Base-by-base conservation (phyloP, 1,139 yeast species). In the Pneumocystis wakefieldiae region DNA sequence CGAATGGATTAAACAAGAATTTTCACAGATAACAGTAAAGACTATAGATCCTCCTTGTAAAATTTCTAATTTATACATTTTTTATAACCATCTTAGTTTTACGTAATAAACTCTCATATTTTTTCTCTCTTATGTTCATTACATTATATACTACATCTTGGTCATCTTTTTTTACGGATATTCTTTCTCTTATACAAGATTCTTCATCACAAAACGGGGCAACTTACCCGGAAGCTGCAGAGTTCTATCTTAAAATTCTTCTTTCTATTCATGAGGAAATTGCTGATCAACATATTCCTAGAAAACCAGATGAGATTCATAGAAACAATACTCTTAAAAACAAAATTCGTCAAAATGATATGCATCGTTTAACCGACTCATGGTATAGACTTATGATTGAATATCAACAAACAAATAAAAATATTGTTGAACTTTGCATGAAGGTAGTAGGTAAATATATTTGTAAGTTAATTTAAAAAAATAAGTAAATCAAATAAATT, bases 221-320 rank as follows among this genome's bases (percentile, higher is more conserved):
- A 60, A 60, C 64, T 78, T 80, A 64, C 77, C 78, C 53, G 70
- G 81, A 12, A 88, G 55, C 87, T 3, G 78, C 85, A 15, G 97
- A 91, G 71, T 83, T 87, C 73, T 90, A 86, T 72, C 75, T 87
- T 59, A 81, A 97, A 70, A 80, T 89, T 17, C 76, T 90, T 65
- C 75, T 84, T 61, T 82, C 87, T 36, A 83, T 92, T 66, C 97
- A 94, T 72, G 85, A 84, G 61, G 97, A 91, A 74, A 89, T 94
- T 68, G 98, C 96, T 38, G 98, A 94, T 73, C 92, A 87, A 71
- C 81, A 90, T 69, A 86, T 90, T 68, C 76, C 84, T 38, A 81
- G 96, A 68, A 81, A 85, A 19, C 69, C 72, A 12, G 82, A 82
- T 68, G 73, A 78, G 39, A 83, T 83, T 61, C 85, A 84, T 64